These are phyloP conservation scores for Priceomyces fermenticarens DNA, from an alignment of 805 yeast species.

Conservation along the genomic window DNA sequence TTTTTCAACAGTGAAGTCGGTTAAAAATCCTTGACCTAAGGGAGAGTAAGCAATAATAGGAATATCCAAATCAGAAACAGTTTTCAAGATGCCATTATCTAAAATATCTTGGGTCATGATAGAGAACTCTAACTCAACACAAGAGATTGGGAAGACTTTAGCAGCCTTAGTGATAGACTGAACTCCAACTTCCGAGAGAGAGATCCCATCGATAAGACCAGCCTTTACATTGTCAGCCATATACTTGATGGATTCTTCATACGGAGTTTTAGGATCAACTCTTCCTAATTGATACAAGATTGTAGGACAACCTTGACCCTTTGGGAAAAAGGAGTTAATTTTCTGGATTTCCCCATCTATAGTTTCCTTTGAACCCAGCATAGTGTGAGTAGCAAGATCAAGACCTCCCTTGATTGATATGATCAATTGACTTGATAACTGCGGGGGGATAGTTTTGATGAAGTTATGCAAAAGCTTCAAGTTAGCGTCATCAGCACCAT, in stretches of 20 bases:
- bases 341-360: slow-evolving; percentile 49
- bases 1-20: slow-evolving; percentile 52
- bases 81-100: slow-evolving; percentile 59
- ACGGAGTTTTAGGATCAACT: slow-evolving; percentile 53
- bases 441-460: slow-evolving; percentile 52
- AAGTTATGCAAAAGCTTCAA: slow-evolving; percentile 51
- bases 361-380: slow-evolving; percentile 38
- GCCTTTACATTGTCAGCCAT: slow-evolving; percentile 57
- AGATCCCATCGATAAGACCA: slow-evolving; percentile 67
- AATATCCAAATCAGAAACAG: slow-evolving; percentile 56
- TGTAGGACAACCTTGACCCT: too few species aligned
- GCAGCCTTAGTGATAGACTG: slow-evolving; percentile 59
- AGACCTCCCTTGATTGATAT: slow-evolving; percentile 70
- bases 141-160: slow-evolving; percentile 53
- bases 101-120: slow-evolving; percentile 60
- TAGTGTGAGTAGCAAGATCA: slow-evolving; percentile 15
- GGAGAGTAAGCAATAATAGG: slow-evolving; percentile 84
- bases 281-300: slow-evolving; percentile 70
- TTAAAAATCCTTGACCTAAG: slow-evolving; percentile 71
- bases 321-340: too few species aligned
- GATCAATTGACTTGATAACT: slow-evolving; percentile 47
- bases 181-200: slow-evolving; percentile 71
- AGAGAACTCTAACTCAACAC: slow-evolving; percentile 79
- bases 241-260: slow-evolving; percentile 56
- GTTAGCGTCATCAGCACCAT: slow-evolving; percentile 57